Evolutionary conservation across 1,284 basidiomycete genomes (phyloP).

Genomic region (Heliocybe sulcata): DNA sequence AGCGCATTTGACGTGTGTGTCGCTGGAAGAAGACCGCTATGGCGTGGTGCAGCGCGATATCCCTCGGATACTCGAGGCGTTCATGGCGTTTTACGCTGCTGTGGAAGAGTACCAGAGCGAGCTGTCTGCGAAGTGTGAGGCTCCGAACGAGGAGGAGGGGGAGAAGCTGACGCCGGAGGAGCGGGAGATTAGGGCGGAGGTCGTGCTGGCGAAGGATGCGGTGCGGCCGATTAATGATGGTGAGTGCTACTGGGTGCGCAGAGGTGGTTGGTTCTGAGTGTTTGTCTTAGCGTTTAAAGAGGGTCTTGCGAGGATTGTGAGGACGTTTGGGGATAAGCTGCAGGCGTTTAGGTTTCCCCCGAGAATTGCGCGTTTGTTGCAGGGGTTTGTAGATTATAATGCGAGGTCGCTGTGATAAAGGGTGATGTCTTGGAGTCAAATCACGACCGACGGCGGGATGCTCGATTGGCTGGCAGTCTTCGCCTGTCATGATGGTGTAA

Average conservation of each 20-base stretch:
- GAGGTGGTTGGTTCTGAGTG: conserved; percentile 5
- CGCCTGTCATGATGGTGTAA: no score
- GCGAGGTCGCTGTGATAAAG: not conserved
- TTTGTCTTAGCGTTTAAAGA: conserved; percentile 52
- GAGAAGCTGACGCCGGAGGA: conserved; percentile 20
- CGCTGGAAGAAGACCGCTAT: conserved; percentile 72
- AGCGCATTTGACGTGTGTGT: conserved; percentile 61
- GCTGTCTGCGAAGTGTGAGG: conserved; percentile 27
- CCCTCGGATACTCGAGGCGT: conserved; percentile 70
- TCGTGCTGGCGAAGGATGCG: conserved; percentile 39
- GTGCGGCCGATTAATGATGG: conserved; percentile 53
- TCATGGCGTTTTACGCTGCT: conserved; percentile 58
- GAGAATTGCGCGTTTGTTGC: conserved; percentile 53
- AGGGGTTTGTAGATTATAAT: conserved; percentile 61
- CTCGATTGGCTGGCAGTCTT: no score
- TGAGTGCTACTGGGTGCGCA: conserved; percentile 26
- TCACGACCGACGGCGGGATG: not conserved
- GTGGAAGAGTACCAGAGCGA: conserved; percentile 58
- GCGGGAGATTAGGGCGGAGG: conserved; percentile 23
- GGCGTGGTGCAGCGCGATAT: conserved; percentile 82
- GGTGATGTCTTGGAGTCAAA: not conserved
- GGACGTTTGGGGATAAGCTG: conserved; percentile 71
- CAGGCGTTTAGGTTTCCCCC: conserved; percentile 74
- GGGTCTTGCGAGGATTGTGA: conserved; percentile 57
- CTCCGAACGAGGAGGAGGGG: conserved; percentile 28